Evolutionary conservation across 2,329 filamentous ascomycete species (phyloP), one percentile per base, ranked within the genome.

Genomic region (Gnomoniopsis smithogilvyi): DNA sequence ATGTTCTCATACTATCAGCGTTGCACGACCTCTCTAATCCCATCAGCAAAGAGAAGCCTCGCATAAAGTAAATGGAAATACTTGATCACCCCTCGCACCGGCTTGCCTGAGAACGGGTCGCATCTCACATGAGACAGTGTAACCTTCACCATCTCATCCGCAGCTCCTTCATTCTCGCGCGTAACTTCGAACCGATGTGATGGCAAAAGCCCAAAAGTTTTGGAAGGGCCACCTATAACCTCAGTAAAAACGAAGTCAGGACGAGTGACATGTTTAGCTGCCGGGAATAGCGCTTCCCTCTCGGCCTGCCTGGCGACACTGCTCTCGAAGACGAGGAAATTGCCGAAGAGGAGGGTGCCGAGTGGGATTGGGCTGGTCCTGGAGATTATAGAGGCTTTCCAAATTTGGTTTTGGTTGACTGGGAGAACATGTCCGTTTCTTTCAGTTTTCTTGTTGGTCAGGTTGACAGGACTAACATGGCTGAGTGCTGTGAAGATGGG

Each of bases 101-200:
- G 34, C 26, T 48, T 36, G 17, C 54, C 54, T 10, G 54, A n/a
- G 24, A 38, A 26, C 2, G 54, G 51, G 3, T 57, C 51, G 14
- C 54, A 57, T 24, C 54, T 51, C 14, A 57, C 54, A 17, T 51
- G 48, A 14, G 47, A 51, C 22, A 57, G 51, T 15, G 54, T 57
- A 14, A 51, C 54, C 6, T 15, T 38, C n/a, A 57, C 24, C 3
- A 43, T 12, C 19, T n/a, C 48, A 30, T 10, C 8, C n/a, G n/a
- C n/a, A n/a, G n/a, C n/a, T n/a, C n/a, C n/a, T n/a, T n/a, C n/a
- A n/a, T n/a, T n/a, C 2, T 22, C 11, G 2, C 47, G 54, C 17
- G 22, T 21, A 26, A 51, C 38, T 48, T 57, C 54, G 54, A 57
- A 57, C 7, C 54, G 54, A 46, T 57, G 54, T 4, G 54, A 57